Conservation (phyloP, 1,284 basidiomycete genomes). For the Sphagnurus paluster region DNA sequence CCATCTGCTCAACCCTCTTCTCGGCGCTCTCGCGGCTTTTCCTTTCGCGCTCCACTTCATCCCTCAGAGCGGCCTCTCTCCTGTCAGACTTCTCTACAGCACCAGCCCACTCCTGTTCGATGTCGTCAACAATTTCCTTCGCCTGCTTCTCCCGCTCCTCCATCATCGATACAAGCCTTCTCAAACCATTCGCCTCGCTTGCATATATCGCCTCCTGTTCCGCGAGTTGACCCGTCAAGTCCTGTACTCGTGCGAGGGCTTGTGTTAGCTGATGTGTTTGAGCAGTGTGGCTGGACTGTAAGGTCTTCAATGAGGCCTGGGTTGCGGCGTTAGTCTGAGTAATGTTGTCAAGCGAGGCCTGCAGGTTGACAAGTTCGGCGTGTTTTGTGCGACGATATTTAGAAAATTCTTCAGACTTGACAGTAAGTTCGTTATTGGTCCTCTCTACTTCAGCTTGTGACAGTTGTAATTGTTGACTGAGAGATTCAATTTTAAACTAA, state of each 20-base stretch:
- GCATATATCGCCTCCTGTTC: conserved; percentile 80
- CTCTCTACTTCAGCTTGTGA: conserved; percentile 73
- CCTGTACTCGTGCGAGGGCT: conserved; percentile 68
- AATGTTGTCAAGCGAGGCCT: conserved; percentile 69
- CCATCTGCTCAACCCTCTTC: conserved; percentile 58
- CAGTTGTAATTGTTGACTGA: conserved; percentile 77
- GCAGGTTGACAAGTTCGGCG: conserved; percentile 70
- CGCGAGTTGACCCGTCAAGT: conserved; percentile 70
- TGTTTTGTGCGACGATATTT: conserved; percentile 74
- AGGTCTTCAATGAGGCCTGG: conserved; percentile 63
- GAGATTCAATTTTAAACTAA: conserved; percentile 79
- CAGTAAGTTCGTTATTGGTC: conserved; percentile 54
- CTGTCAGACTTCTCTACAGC: conserved; percentile 69
- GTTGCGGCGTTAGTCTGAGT: conserved; percentile 62
- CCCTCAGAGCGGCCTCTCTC: conserved; percentile 61
- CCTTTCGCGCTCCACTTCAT: conserved; percentile 67
- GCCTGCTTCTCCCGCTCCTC: conserved; percentile 82
- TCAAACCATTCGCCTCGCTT: conserved; percentile 70
- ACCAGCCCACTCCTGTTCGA: conserved; percentile 78
- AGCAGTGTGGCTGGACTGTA: conserved; percentile 67
- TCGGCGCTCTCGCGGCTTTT: conserved; percentile 62
- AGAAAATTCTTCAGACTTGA: conserved; percentile 72
- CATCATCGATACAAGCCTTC: conserved; percentile 75
- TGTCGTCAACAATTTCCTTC: conserved; percentile 72
- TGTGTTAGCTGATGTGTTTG: conserved; percentile 72